Evolutionary conservation across 345 rosid genomes (phyloP).

Genomic region (Combretum micranthum): DNA sequence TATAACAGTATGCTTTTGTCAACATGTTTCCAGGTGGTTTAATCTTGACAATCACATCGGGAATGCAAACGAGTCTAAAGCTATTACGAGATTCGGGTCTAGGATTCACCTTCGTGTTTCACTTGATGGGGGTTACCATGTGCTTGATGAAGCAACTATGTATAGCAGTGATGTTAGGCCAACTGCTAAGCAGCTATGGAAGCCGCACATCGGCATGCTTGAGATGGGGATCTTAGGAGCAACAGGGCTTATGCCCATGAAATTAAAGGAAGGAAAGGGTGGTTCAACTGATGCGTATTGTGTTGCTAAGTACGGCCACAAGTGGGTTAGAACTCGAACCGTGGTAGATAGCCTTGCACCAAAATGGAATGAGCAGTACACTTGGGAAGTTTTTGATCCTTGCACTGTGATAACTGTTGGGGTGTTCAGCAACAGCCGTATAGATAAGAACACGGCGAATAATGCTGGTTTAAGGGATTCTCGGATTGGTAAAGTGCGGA

Average conservation of each 20-base stretch:
- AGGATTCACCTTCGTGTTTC: slow-evolving; percentile 54
- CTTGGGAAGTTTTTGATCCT: slow-evolving; percentile 68
- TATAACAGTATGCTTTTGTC: too few species aligned
- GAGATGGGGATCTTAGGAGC: slow-evolving; percentile 76
- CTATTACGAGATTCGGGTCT: slow-evolving; percentile 39
- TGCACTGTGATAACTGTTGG: slow-evolving; percentile 67
- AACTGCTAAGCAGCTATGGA: slow-evolving; percentile 56
- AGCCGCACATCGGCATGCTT: slow-evolving; percentile 59
- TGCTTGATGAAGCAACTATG: slow-evolving; percentile 57
- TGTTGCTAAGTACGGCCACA: slow-evolving; percentile 68
- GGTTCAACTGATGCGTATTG: slow-evolving; percentile 58
- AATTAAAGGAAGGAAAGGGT: slow-evolving; percentile 48
- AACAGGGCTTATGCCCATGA: slow-evolving; percentile 50
- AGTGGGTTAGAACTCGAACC: slow-evolving; percentile 71
- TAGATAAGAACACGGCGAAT: slow-evolving; percentile 21
- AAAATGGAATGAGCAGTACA: slow-evolving; percentile 76
- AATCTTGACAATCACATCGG: slow-evolving; percentile 44
- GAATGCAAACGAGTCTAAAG: slow-evolving; percentile 19
- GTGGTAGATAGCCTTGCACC: slow-evolving; percentile 53
- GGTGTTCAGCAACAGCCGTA: slow-evolving; percentile 46
- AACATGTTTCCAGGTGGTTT: slow-evolving; percentile 72
- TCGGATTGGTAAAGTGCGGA: slow-evolving; percentile 61
- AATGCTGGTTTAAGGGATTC: slow-evolving; percentile 32
- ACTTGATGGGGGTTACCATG: slow-evolving; percentile 71
- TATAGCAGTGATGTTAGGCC: slow-evolving; percentile 57